Percentiles rank a stretch among this genome's conserved stretches.
Conservation (phyloP, 1,139 yeast genomes). For the Geotrichum europaeum region DNA sequence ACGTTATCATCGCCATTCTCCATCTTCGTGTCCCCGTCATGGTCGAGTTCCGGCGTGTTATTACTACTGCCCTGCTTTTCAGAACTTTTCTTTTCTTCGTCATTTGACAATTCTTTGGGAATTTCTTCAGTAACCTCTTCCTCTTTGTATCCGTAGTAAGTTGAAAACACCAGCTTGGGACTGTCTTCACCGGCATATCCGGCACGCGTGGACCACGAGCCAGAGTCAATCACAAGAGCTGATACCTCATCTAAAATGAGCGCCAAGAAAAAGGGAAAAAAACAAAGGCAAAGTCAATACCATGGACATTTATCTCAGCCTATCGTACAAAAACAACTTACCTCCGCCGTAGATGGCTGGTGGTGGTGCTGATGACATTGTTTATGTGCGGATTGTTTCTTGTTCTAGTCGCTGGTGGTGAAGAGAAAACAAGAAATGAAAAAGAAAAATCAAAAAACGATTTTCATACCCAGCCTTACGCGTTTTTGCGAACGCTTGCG, state of each 20-base stretch:
- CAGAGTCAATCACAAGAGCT: conserved; percentile 89
- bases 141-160: conserved; percentile 35
- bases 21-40: conserved; percentile 23
- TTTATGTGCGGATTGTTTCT: background rate
- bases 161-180: conserved; percentile 72
- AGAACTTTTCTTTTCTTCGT: background rate
- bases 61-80: background rate
- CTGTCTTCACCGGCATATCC: conserved; percentile 95
- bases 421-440: too few relatives aligned
- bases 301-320: background rate
- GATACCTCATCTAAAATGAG: conserved; percentile 61
- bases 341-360: conserved; percentile 56
- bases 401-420: too few relatives aligned
- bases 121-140: conserved; percentile 5
- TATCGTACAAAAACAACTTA: conserved; percentile 22
- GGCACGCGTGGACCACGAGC: conserved; percentile 72
- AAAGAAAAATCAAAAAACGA: too few relatives aligned
- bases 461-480: too few relatives aligned
- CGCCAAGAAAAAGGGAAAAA: background rate
- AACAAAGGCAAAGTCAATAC: too few relatives aligned
- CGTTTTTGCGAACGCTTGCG: too few relatives aligned
- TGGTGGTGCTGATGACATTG: conserved; percentile 26
- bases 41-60: conserved; percentile 22
- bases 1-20: conserved; percentile 19
- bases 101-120: conserved; percentile 1